A percentile compares a stretch with the other conserved stretches of the same genome.
Conservation (phyloP, 768 basidiomycete species). For the Amanita jacksonii region DNA sequence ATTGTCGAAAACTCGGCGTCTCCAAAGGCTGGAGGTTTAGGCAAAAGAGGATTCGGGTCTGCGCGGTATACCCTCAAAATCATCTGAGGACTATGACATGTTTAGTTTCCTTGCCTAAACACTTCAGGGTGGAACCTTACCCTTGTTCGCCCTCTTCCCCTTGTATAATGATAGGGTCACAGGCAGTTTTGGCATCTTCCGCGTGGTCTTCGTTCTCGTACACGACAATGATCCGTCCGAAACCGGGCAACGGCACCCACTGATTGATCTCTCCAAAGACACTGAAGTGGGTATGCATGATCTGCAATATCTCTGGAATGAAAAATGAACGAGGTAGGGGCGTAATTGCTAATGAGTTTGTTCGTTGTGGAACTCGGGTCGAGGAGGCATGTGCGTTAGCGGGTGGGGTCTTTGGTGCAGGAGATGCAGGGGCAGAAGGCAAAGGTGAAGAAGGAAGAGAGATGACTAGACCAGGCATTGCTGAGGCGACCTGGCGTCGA, state of each 20-base stretch:
- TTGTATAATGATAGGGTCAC: constrained; percentile 56
- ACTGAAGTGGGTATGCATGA: constrained; percentile 64
- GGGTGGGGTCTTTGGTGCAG: not conserved
- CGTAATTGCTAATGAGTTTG: constrained; percentile 83
- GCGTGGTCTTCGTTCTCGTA: constrained; percentile 57
- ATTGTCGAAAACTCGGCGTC: constrained; percentile 18
- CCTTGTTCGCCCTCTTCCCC: constrained; percentile 37
- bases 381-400: not conserved
- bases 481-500: not conserved
- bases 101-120: constrained; percentile 7
- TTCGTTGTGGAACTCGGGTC: constrained; percentile 21
- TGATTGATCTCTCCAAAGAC: constrained; percentile 75
- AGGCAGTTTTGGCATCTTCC: constrained; percentile 53
- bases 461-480: constrained; percentile 9
- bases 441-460: constrained; percentile 6
- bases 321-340: constrained; percentile 73
- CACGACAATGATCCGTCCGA: constrained; percentile 77
- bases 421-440: not conserved
- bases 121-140: constrained; percentile 27
- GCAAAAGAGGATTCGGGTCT: constrained; percentile 54
- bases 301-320: constrained; percentile 52
- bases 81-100: constrained; percentile 31
- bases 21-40: constrained; percentile 13
- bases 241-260: constrained; percentile 83
- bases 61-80: constrained; percentile 65